phyloP scores from a whole-genome alignment of 176 grass and related monocot species.

The Triticum urartu region DNA sequence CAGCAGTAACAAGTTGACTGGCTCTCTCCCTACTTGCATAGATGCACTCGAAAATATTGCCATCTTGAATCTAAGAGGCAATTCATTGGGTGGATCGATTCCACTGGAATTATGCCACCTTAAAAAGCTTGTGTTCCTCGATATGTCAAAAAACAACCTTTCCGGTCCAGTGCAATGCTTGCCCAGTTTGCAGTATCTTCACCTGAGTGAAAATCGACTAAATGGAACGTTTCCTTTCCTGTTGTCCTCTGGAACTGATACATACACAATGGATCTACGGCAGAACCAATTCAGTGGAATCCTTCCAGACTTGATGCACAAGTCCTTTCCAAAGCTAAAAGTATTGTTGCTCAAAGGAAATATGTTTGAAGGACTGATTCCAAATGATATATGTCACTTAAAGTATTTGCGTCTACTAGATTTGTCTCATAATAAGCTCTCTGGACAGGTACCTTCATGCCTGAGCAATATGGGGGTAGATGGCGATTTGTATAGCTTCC shows the following conservation, averaged over 20 bases:
- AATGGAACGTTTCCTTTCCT: conserved; percentile 17
- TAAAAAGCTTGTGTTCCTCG: not conserved
- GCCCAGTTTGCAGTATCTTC: not conserved
- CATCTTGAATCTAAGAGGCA: conserved; percentile 32
- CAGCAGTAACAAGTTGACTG: conserved; percentile 21
- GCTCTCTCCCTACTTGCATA: conserved; percentile 21
- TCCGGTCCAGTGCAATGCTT: not conserved
- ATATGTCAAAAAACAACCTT: conserved; percentile 41
- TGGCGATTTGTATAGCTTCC: not conserved
- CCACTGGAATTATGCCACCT: not conserved
- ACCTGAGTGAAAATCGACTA: conserved; percentile 24
- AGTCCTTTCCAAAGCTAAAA: conserved; percentile 23
- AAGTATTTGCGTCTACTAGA: conserved; percentile 20
- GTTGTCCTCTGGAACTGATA: not conserved
- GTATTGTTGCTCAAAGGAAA: conserved; percentile 31
- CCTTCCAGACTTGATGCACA: conserved; percentile 1
- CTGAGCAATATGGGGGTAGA: conserved; percentile 25
- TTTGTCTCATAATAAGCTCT: conserved; percentile 35
- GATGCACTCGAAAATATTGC: not conserved
- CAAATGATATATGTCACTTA: conserved; percentile 19
- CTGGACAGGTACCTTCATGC: conserved; percentile 28
- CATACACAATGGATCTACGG: conserved; percentile 14
- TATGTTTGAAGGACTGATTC: conserved; percentile 19
- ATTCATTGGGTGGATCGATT: conserved; percentile 20
- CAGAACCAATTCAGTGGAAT: conserved; percentile 20